phyloP scores from a whole-genome alignment of 2,329 filamentous ascomycete species.

The Plectosphaerella cucumerina region DNA sequence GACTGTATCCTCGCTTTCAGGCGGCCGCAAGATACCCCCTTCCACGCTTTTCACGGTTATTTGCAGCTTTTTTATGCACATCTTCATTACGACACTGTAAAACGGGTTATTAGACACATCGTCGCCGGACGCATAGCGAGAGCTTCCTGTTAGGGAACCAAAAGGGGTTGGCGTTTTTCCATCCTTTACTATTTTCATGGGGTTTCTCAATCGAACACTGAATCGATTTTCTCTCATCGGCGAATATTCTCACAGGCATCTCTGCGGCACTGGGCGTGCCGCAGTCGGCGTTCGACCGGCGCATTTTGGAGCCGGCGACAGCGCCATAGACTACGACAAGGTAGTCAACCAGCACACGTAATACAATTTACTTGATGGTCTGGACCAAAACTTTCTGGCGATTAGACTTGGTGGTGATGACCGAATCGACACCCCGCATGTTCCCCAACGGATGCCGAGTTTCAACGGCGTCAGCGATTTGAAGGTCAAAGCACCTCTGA shows the following conservation, averaged over 20 bases:
- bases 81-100: background rate
- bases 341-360: no score
- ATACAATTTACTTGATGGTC: no score
- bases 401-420: no score
- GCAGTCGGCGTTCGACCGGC: no score
- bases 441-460: background rate
- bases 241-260: no score
- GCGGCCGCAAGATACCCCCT: conserved; percentile 17
- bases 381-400: no score
- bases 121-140: background rate
- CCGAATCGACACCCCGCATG: no score
- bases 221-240: no score
- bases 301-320: no score
- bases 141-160: background rate
- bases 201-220: no score
- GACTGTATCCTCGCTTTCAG: conserved; percentile 13
- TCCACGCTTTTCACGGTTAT: background rate
- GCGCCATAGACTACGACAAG: no score
- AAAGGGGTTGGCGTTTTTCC: background rate
- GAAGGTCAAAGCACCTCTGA: background rate
- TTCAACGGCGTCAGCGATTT: background rate
- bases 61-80: background rate
- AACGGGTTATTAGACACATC: background rate
- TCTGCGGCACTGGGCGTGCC: no score
- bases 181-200: background rate